Conservation (phyloP, 2,329 filamentous ascomycete species). For the Thelonectria rubi region DNA sequence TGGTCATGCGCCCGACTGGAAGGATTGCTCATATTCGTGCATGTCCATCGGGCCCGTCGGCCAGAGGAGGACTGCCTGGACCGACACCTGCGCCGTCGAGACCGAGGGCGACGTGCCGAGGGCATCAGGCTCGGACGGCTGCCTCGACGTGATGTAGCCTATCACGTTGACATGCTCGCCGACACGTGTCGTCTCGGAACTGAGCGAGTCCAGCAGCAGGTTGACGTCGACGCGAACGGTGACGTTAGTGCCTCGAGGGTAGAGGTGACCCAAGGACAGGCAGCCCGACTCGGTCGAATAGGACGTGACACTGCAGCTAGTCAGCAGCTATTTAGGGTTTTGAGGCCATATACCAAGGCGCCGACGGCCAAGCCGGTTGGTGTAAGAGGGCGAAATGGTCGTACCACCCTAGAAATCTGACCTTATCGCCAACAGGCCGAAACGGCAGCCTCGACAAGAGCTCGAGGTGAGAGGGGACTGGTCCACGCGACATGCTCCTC, state of each 20-base stretch:
- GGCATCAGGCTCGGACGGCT: constrained; percentile 7
- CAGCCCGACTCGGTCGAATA: constrained; percentile 65
- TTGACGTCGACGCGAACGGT: constrained; percentile 74
- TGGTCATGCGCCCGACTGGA: constrained; percentile 43
- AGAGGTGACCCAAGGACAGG: constrained; percentile 74
- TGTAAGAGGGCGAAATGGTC: constrained; percentile 42
- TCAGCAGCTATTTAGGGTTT: constrained; percentile 40
- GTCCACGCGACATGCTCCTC: constrained; percentile 62
- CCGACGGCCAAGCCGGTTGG: constrained; percentile 8
- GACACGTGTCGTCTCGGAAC: constrained; percentile 68
- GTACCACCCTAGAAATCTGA: constrained; percentile 93
- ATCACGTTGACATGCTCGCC: constrained; percentile 93
- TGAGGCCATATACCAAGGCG: constrained; percentile 14
- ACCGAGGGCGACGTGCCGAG: constrained; percentile 21
- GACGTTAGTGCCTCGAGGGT: constrained; percentile 58
- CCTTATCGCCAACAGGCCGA: constrained; percentile 72
- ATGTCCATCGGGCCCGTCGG: constrained; percentile 77
- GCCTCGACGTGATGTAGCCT: constrained; percentile 71
- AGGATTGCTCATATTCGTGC: constrained; percentile 72
- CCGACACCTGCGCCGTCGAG: constrained; percentile 47
- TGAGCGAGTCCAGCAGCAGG: constrained; percentile 73
- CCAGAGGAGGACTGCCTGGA: constrained; percentile 85
- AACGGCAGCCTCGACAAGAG: constrained; percentile 69
- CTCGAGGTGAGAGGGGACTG: constrained; percentile 70
- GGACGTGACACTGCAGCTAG: constrained; percentile 55